Evolutionary conservation across 306 rosid species (phyloP).

Genomic region (Luffa aegyptiaca): DNA sequence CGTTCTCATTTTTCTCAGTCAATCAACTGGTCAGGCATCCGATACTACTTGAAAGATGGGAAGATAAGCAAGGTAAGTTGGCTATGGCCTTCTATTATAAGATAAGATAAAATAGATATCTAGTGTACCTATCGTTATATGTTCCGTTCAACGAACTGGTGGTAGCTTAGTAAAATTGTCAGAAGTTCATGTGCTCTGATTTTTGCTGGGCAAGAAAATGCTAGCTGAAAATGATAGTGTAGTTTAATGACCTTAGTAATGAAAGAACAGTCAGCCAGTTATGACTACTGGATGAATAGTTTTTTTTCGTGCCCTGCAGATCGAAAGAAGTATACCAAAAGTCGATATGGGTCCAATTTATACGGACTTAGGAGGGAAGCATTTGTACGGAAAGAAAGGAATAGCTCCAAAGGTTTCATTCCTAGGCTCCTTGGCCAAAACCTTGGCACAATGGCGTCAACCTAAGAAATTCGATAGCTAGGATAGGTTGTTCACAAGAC

Average conservation of each 20-base stretch:
- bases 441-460: constrained; percentile 49
- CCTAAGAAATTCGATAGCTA: constrained; percentile 74
- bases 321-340: constrained; percentile 53
- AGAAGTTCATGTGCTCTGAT: not conserved
- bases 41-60: constrained; percentile 77
- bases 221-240: not conserved
- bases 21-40: constrained; percentile 94
- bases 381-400: constrained; percentile 67
- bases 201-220: not conserved
- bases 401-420: constrained; percentile 46
- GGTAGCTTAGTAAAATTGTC: not conserved
- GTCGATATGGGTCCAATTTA: constrained; percentile 51
- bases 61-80: constrained; percentile 61
- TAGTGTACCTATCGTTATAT: not conserved
- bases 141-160: not conserved
- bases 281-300: not conserved
- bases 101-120: not conserved
- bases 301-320: constrained; percentile 37
- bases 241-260: not conserved
- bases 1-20: constrained; percentile 88
- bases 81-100: not conserved
- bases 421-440: constrained; percentile 54
- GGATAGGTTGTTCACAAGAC: constrained; percentile 7
- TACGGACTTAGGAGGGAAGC: constrained; percentile 88
- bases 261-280: not conserved